Conservation (phyloP, 75 land plant genomes). For the Sequoia sempervirens region DNA sequence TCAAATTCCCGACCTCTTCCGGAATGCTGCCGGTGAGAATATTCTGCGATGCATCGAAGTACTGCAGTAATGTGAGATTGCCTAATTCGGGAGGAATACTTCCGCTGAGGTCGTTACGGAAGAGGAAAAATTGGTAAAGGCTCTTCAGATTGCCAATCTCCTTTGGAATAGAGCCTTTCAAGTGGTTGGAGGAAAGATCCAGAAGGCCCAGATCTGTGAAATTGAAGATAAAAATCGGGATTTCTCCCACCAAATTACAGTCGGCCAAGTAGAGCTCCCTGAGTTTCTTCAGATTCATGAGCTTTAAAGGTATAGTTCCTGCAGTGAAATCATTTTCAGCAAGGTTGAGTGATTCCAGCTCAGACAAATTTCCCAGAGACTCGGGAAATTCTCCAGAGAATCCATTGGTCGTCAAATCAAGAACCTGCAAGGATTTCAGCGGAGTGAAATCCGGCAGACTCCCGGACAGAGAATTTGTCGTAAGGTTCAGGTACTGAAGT, state of each 20-base stretch:
- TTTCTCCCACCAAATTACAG: conserved; percentile 44
- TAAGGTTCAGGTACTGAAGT: conserved; percentile 22
- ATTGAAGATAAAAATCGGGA: conserved; percentile 66
- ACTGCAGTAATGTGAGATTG: conserved; percentile 45
- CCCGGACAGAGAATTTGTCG: conserved; percentile 27
- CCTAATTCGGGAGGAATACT: conserved; percentile 68
- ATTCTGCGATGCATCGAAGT: conserved; percentile 61
- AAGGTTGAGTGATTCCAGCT: conserved; percentile 36
- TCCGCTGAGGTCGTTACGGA: conserved; percentile 45
- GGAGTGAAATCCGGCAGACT: conserved; percentile 22
- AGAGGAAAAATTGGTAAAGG: conserved; percentile 48
- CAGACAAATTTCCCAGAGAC: conserved; percentile 45
- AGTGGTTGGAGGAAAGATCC: conserved; percentile 44
- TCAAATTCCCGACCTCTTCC: conserved; percentile 29
- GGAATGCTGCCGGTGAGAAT: conserved; percentile 57
- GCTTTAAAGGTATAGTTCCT: conserved; percentile 44
- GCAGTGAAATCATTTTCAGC: conserved; percentile 34
- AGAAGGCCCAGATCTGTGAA: conserved; percentile 57
- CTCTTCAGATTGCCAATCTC: conserved; percentile 54
- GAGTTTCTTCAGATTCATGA: conserved; percentile 39
- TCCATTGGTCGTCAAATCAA: conserved; percentile 14
- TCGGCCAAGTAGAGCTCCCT: conserved; percentile 39
- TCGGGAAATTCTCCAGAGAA: conserved; percentile 38
- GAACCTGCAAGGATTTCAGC: conserved; percentile 7
- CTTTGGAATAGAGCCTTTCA: conserved; percentile 52